Evolutionary conservation across 2,329 filamentous ascomycete species (phyloP).

Genomic region (Alternaria sp.): DNA sequence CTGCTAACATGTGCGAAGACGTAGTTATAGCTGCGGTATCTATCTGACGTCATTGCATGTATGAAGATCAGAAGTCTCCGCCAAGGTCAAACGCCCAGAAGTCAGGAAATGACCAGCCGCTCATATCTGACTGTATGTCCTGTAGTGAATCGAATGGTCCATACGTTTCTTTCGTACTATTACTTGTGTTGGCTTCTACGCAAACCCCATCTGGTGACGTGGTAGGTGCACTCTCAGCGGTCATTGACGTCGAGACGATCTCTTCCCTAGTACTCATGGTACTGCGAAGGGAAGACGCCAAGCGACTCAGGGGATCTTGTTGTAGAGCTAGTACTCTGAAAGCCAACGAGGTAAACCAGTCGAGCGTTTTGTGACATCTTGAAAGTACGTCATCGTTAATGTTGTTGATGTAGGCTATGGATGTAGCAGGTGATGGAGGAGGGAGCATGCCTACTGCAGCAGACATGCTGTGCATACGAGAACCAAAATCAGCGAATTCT

Average conservation of each 20-base stretch:
- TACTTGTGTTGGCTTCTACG: constrained; percentile 2
- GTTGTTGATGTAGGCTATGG: constrained; percentile 24
- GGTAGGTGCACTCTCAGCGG: constrained; percentile 5
- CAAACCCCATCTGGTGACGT: constrained; percentile 11
- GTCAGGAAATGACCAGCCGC: constrained; percentile 42
- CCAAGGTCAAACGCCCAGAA: constrained; percentile 46
- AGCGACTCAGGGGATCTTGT: constrained; percentile 30
- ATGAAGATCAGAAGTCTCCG: constrained; percentile 30
- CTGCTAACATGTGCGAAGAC: background rate
- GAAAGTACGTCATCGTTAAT: constrained; percentile 20
- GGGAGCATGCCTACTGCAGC: constrained; percentile 42
- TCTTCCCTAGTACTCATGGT: constrained; percentile 19
- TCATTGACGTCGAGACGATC: background rate
- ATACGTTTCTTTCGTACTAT: constrained; percentile 9
- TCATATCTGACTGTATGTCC: constrained; percentile 38
- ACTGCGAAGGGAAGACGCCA: constrained; percentile 27
- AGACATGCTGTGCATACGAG: constrained; percentile 16
- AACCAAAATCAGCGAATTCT: background rate
- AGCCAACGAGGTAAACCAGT: constrained; percentile 34
- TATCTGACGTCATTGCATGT: background rate
- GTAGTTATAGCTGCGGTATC: background rate
- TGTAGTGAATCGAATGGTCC: constrained; percentile 30
- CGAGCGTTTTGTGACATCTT: constrained; percentile 34
- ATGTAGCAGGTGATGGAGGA: constrained; percentile 19
- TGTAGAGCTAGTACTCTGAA: constrained; percentile 41